Base-by-base conservation (phyloP, 2,329 filamentous ascomycete genomes). In the Colletotrichum sp. region DNA sequence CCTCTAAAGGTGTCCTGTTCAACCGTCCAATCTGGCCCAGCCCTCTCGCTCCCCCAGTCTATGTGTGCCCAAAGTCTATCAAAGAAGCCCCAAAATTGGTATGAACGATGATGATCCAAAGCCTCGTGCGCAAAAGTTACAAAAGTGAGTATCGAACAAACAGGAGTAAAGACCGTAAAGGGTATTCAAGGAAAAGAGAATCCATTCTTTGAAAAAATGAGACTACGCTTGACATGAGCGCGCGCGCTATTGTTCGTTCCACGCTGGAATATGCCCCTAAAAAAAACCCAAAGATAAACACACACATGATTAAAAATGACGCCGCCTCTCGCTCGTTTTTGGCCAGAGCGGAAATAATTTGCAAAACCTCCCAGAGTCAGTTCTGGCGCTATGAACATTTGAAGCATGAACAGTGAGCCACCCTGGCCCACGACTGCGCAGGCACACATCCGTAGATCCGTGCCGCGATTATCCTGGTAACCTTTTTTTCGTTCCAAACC, bases 371-470 rank as follows among this genome's bases (percentile, higher is more conserved):
- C 64, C 73, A 60, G 59, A 73, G 6, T 39, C 55, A 30, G 64
- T 68, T 71, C 57, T 44, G 63, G 64, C 65, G 69, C 69, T 72
- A 68, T 75, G 73, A 75, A 68, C 63, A 72, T 72, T 61, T 28
- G 25, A 72, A 71, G 68, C 61, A 75, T 72, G 69, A 68, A 72
- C 73, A 75, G 69, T 68, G 69, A 75, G 63, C 55, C 61, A 44
- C 61, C 72, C 61, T 55, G 36, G 61, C 68, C 68, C 60, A 71
- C 25, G 68, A 59, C 72, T 52, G 66, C 34, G 67, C 72, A 30
- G 60, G 57, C 66, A 60, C 66, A 30, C 44, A 65, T 71, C 67
- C 60, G 59, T 60, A 44, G 59, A 44, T 39, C 27, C 67, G 39
- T 73, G 63, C 72, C 61, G 61, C 72, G 67, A 39, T 74, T 28